Base-by-base conservation (phyloP, 139 green algal genomes). In the Picochlorum sp. region DNA sequence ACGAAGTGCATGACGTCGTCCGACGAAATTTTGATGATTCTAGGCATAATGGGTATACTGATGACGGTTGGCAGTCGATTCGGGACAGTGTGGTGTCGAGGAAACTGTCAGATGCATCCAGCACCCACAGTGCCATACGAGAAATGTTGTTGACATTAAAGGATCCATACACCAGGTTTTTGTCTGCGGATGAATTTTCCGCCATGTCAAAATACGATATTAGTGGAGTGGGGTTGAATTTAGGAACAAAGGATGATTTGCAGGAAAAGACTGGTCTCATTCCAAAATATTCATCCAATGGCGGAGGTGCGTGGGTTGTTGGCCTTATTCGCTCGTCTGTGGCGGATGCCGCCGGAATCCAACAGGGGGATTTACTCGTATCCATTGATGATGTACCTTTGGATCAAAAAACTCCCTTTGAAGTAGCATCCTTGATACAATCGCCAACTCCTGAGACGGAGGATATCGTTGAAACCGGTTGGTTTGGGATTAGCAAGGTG, bases 131-230 rank as follows among this genome's bases (percentile, higher is more conserved):
- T 20, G 47, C 66, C 11, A 49, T 80, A 14, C 57, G 59, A 3
- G 38, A 65, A 55, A 55, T 79, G 4, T 70, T 73, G 31, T 77
- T 77, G 11, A 28, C 70, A 6, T 66, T 96, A 34, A 63, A 69
- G 0, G 92, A 98, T 73, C 91, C 86, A 4, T 98, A 95, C 81
- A 89, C 86, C 34, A 79, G 90, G 26, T 95, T 96, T 71, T 82
- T 97, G 18, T 68, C 81, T 3, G 83, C 80, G 2, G 6, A 44
- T 0, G 81, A 97, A 65, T 96, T 98, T 65, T 52, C 69, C 2
- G 70, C 66, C 45, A 92, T 98, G 80, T 75, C 81, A 23, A 95
- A 95, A 73, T 98, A 96, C 56, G 92, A 98, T 73, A 77, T 98
- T 8, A 95, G 83, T 5, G 92, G 92, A 1, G 79, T 98, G 13